Evolutionary conservation across 1,284 basidiomycete species (phyloP).

Genomic region (Naganishia cerealis): DNA sequence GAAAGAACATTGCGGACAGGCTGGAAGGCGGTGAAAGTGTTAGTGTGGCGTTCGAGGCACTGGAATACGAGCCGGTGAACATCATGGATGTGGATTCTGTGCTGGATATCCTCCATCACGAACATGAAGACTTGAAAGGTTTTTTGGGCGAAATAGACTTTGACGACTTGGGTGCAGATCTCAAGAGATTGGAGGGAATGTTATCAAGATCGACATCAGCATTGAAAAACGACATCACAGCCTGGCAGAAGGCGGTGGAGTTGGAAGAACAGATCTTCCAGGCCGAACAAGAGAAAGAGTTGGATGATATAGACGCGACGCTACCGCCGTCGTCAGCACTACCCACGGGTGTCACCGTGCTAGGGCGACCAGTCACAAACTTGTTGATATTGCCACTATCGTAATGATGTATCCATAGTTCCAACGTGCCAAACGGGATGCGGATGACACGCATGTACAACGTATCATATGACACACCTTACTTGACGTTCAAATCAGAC

Average conservation of each 20-base stretch:
- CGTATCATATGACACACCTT: not conserved
- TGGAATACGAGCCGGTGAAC: slow-evolving; percentile 9
- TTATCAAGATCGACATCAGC: slow-evolving; percentile 1
- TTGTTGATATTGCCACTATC: slow-evolving; percentile 13
- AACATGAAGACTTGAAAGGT: slow-evolving; percentile 17
- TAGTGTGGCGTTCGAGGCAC: slow-evolving; percentile 5
- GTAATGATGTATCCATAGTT: slow-evolving; percentile 11
- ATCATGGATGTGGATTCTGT: slow-evolving; percentile 8
- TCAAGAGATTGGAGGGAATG: not conserved
- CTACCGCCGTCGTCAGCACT: not conserved
- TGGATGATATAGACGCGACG: not conserved
- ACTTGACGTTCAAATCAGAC: not conserved
- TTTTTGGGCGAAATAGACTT: slow-evolving; percentile 5
- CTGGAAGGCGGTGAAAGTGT: slow-evolving; percentile 22
- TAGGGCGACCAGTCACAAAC: slow-evolving; percentile 15
- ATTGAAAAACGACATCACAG: not conserved
- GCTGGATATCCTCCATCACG: not conserved
- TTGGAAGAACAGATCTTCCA: slow-evolving; percentile 2
- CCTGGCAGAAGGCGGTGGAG: not conserved
- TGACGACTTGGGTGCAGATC: not conserved
- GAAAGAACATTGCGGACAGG: slow-evolving; percentile 32
- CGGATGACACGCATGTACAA: not conserved
- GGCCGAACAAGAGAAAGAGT: not conserved
- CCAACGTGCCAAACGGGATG: not conserved
- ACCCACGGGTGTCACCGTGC: slow-evolving; percentile 6